Base-by-base conservation (phyloP, 352 stramenopile species). In the Pythium dissotocum region DNA sequence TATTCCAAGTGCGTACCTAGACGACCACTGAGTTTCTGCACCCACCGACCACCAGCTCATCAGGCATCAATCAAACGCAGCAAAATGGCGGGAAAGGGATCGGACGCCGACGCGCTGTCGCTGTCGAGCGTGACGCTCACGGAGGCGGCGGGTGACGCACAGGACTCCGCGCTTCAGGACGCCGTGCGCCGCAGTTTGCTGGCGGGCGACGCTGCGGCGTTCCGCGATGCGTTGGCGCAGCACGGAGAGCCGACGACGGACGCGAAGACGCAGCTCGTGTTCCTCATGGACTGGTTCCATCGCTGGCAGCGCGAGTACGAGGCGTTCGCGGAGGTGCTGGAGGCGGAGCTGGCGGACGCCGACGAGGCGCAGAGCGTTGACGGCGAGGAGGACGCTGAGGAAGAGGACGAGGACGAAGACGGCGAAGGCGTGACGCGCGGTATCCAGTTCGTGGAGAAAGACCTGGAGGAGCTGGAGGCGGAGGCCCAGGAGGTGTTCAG, bases 301-400 rank as follows among this genome's bases (percentile, higher is more conserved):
- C 83, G 78, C 59, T 95, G 87, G 87, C 87, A 95, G 69, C 87
- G 91, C 61, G 83, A 95, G 74, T 95, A 93, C 76, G 85, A 95
- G 61, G 80, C 83, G 36, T 90, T 91, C 54, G 80, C 87, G 61
- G 81, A 90, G 57, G 80, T 93, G 30, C 57, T 91, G 10, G 85
- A 89, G 35, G 72, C 79, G 2, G 81, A 94, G 55, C 72, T 88
- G 18, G 75, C 74, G 5, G 71, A 80, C 1, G 72, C 72, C 14
- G 73, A 69, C 16, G 62, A 63, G 0, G 67, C 78, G 2, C 46
- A 53, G 46, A 53, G 46, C 46, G 46, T 53, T 9, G 67, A 72
- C 9, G 72, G 63, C 16, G 71, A 76, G 10, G 56, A 68, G n/a
- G 71, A 44, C 0, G 57, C 71, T 13, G 71, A 61, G 18, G 61